Percentiles rank a stretch among this genome's conserved stretches.
phyloP scores from a whole-genome alignment of 805 yeast species.

The Kodamaea kaohsiungensis region DNA sequence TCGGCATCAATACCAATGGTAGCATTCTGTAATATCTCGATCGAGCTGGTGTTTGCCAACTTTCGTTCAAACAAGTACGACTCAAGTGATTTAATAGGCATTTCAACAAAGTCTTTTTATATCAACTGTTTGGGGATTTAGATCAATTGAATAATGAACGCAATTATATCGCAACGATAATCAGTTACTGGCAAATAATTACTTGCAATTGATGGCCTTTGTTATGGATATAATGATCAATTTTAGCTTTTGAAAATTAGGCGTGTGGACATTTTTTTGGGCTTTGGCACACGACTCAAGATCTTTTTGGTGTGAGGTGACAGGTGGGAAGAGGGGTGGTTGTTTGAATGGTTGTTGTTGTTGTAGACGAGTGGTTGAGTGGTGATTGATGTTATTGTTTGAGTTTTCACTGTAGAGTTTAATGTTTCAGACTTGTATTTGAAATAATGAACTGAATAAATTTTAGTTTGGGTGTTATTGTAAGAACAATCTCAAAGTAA shows the following conservation, averaged over 20 bases:
- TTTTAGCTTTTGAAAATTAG: not conserved
- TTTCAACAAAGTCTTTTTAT: slow-evolving; percentile 11
- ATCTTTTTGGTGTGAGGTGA: not conserved
- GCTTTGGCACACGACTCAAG: not conserved
- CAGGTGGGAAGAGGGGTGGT: not conserved
- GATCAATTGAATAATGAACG: not conserved
- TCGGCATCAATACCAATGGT: slow-evolving; percentile 83
- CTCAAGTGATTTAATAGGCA: slow-evolving; percentile 60
- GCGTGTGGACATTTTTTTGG: not conserved
- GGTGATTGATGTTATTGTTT: too few species aligned
- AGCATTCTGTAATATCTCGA: slow-evolving; percentile 64
- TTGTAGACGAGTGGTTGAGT: too few species aligned
- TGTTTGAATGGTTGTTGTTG: too few species aligned
- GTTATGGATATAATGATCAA: not conserved
- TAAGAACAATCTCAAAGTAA: too few species aligned
- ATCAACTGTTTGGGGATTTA: not conserved
- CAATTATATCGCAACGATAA: not conserved
- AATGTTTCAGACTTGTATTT: too few species aligned
- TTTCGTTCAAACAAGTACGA: slow-evolving; percentile 68
- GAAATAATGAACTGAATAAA: too few species aligned
- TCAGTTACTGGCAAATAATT: not conserved
- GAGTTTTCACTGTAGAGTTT: too few species aligned
- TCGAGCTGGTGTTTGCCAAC: slow-evolving; percentile 58
- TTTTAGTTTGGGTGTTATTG: too few species aligned
- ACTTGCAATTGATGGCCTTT: not conserved